Conservation (phyloP, 2,329 filamentous ascomycete genomes). For the Claviceps africana region DNA sequence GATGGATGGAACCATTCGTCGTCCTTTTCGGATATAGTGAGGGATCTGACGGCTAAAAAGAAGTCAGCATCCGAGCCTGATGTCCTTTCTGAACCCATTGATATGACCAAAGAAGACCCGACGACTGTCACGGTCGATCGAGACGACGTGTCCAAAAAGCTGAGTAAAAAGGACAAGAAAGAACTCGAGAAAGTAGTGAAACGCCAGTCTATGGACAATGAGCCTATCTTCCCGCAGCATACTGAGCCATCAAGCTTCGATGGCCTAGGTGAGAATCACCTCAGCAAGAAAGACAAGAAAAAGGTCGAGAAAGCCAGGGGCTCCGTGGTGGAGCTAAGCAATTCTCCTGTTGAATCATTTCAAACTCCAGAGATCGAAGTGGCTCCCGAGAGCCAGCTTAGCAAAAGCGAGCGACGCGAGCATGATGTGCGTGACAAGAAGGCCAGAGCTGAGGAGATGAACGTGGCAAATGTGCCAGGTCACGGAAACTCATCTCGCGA, state of each 20-base stretch:
- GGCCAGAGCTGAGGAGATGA: conserved; percentile 11
- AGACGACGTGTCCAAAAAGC: conserved; percentile 15
- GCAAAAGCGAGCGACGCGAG: conserved; percentile 25
- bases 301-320: conserved; percentile 26
- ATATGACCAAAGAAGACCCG: conserved; percentile 23
- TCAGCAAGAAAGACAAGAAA: conserved; percentile 36
- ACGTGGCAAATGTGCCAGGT: conserved; percentile 11
- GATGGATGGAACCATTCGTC: conserved; percentile 30
- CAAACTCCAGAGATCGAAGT: conserved; percentile 11
- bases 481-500: conserved; percentile 11
- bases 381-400: conserved; percentile 13
- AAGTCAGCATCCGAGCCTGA: conserved; percentile 21
- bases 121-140: conserved; percentile 12
- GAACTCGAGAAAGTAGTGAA: conserved; percentile 28
- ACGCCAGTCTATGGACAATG: conserved; percentile 18
- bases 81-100: conserved; percentile 34
- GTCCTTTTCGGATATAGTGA: conserved; percentile 34
- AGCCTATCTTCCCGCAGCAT: conserved; percentile 1
- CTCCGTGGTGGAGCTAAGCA: conserved; percentile 5
- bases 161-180: conserved; percentile 36
- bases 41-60: conserved; percentile 20
- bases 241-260: conserved; percentile 7
- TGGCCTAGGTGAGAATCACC: conserved; percentile 13
- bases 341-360: conserved; percentile 4
- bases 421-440: conserved; percentile 33